Evolutionary conservation across 2,329 filamentous ascomycete species (phyloP).

Genomic region (Nannizziopsis barbatae): DNA sequence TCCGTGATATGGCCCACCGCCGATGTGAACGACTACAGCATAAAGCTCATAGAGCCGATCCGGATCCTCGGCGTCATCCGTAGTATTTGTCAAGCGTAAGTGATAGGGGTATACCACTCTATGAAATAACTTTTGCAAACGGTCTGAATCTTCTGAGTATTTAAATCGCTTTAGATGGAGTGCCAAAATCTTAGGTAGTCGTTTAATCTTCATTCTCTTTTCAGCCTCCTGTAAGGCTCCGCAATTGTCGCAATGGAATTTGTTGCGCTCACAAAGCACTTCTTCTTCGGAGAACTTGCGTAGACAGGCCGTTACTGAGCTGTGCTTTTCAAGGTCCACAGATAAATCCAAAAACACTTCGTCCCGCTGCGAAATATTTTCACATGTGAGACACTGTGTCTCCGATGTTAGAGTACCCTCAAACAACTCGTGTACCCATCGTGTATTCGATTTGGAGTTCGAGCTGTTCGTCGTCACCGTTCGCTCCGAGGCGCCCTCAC

Average conservation of each 20-base stretch:
- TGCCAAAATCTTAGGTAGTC: conserved; percentile 78
- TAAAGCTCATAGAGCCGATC: conserved; percentile 94
- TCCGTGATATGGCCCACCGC: conserved; percentile 90
- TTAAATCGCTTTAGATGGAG: conserved; percentile 96
- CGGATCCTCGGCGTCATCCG: conserved; percentile 84
- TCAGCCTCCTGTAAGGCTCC: conserved; percentile 94
- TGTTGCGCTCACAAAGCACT: conserved; percentile 96
- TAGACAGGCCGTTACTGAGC: conserved; percentile 89
- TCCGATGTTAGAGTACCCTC: conserved; percentile 91
- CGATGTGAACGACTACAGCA: conserved; percentile 93
- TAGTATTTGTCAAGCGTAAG: conserved; percentile 92
- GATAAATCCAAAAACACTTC: conserved; percentile 94
- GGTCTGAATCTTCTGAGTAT: conserved; percentile 89
- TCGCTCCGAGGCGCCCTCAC: conserved; percentile 39
- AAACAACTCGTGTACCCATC: conserved; percentile 96
- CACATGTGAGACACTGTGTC: conserved; percentile 90
- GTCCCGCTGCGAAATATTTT: conserved; percentile 87
- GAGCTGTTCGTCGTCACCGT: conserved; percentile 36
- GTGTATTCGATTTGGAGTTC: conserved; percentile 54
- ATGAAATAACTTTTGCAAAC: conserved; percentile 92
- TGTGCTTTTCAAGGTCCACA: conserved; percentile 89
- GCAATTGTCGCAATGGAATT: conserved; percentile 97
- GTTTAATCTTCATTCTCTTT: conserved; percentile 98
- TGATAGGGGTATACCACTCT: conserved; percentile 95
- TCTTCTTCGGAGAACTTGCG: conserved; percentile 95